Base-by-base conservation (phyloP, 2,329 filamentous ascomycete species). In the Fusarium anguioides region DNA sequence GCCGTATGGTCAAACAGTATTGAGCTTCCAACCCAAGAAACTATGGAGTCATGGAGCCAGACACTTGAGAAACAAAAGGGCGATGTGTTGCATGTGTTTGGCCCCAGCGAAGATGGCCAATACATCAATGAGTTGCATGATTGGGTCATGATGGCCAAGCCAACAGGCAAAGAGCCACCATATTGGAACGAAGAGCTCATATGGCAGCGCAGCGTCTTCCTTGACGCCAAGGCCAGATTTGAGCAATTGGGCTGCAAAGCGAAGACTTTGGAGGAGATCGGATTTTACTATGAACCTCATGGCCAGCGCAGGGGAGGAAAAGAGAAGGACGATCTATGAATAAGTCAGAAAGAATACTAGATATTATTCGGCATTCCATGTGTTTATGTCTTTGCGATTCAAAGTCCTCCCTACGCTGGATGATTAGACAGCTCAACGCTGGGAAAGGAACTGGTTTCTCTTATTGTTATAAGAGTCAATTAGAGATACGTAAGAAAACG, bases 1-100 rank as follows among this genome's bases (percentile, higher is more conserved):
- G 87, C 92, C 2, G 85, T 94, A 1, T 97, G 92, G 86, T 87
- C 92, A 1, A 91, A 91, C 31, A 81, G 87, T 1, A 80, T 97
- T 1, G 65, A 78, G 0, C 80, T 97, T 10, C 94, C 94, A 1
- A 74, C 86, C 0, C 76, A 75, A 2, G 74, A 80, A 1, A 87
- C 88, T 49, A 96, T 97, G 90, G 77, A 83, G 54, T 72, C 73
- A 3, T 96, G 92, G 93, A 91, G 92, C 74, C 78, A 80, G 4
- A 74, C 81, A 1, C 84, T 90, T 42, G 89, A 91, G 53, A 89
- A 91, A 53, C 74, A 80, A 75, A 4, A 69, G n/a, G 76, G 76
- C 8, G 74, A 76, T 7, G 51, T 64, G 15, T 46, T 78, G 14
- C 78, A 79, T 54, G 58, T 73, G 12, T 74, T 79, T 51, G 64